Base-by-base conservation (phyloP, 164 flowering plant species). In the Chimonanthus praecox region DNA sequence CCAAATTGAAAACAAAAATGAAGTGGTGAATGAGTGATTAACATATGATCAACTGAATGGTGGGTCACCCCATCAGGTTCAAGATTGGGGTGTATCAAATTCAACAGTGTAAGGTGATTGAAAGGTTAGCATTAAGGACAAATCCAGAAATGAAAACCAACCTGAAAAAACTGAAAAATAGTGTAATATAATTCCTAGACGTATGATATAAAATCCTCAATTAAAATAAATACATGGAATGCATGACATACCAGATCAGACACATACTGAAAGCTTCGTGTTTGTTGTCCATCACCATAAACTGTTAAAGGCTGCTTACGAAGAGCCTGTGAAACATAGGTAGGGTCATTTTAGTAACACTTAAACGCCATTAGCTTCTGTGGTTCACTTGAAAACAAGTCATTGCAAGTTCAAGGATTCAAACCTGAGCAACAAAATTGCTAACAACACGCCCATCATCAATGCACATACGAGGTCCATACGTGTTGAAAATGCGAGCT, bases 361-460 rank as follows among this genome's bases (percentile, higher is more conserved):
- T 47, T 5, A 13, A 47, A 20, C 58, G 47, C 54, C 11, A 2
- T 4, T 45, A 45, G 44, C 69, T 66, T 66, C 70, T 68, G 5
- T 48, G 51, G 61, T 69, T 20, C 49, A 69, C 21, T 7, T 49
- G 6, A 69, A 69, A 15, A 48, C 47, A 16, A 48, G n/a, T 8
- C 4, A 60, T 13, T 3, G 13, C 5, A 10, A 15, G 50, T 71
- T 46, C 49, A 46, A 60, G 72, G 65, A 66, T 76, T n/a, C 71
- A 72, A 77, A 92, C 97, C 97, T 92, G 98, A 76, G 94, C 92
- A 72, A 93, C 97, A 78, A 91, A 93, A 70, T 92, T 94, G 89
- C 98, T 94, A 65, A 94, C 98, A 65, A 94, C 98, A 72, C 97
- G 94, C 58, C 98, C 98, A 80, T 94, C 98, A 87, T 94, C 97